Conservation (phyloP, 371 early-diverging fungal species). For the Smittium culicis region DNA sequence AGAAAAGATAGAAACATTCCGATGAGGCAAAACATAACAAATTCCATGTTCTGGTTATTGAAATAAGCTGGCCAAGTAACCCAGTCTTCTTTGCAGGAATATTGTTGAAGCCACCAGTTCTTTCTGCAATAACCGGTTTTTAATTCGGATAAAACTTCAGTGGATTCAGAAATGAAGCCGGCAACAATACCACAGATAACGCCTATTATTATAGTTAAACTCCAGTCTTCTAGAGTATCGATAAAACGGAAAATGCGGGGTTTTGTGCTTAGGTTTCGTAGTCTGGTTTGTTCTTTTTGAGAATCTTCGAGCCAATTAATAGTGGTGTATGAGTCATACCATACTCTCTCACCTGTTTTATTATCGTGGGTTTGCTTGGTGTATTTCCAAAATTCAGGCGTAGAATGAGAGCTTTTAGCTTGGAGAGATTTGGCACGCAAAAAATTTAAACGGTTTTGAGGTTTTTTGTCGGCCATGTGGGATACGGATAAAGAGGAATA, state of each 20-base stretch:
- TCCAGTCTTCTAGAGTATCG: constrained; percentile 79
- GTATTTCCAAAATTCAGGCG: not conserved
- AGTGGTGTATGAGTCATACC: constrained; percentile 34
- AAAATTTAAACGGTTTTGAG: not conserved
- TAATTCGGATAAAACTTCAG: constrained; percentile 63
- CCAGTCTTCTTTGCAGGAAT: constrained; percentile 51
- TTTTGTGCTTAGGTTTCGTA: constrained; percentile 38
- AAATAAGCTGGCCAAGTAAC: constrained; percentile 30
- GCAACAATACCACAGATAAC: constrained; percentile 62
- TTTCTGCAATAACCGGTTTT: constrained; percentile 73
- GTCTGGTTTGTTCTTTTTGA: constrained; percentile 71
- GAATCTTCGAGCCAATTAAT: constrained; percentile 91
- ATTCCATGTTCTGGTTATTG: not conserved
- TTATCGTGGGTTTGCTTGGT: constrained; percentile 1
- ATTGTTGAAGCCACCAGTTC: constrained; percentile 61
- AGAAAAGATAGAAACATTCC: constrained; percentile 69
- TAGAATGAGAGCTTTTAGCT: not conserved
- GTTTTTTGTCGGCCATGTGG: no score
- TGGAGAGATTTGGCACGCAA: not conserved
- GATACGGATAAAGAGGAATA: no score
- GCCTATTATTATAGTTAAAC: constrained; percentile 58
- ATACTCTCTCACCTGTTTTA: constrained; percentile 21
- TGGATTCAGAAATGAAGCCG: constrained; percentile 62
- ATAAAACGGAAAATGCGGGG: constrained; percentile 25
- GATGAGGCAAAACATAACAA: constrained; percentile 38